Conservation (phyloP, 2,329 filamentous ascomycete genomes). For the Paramyrothecium sp. region DNA sequence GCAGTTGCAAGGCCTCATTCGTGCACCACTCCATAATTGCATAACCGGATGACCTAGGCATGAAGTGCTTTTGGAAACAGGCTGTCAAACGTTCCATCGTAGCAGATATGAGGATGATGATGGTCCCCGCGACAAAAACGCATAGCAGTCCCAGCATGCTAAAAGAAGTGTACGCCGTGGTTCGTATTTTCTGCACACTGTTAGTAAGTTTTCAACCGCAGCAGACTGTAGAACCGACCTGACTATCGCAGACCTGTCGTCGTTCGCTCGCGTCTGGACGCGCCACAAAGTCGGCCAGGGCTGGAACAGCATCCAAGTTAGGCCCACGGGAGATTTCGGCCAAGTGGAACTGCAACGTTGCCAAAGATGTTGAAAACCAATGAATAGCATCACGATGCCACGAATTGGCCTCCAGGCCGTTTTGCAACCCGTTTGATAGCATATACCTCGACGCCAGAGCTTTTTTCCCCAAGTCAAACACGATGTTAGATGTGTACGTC, state of each 20-base stretch:
- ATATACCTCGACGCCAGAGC: not conserved
- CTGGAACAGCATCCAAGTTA: not conserved
- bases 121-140: not conserved
- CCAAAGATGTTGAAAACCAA: not conserved
- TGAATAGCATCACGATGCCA: not conserved
- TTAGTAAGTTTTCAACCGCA: not conserved
- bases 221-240: not conserved
- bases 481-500: not conserved
- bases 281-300: not conserved
- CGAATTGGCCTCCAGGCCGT: not conserved
- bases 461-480: not conserved
- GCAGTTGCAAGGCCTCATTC: not conserved
- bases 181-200: not conserved
- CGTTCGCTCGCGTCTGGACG: not conserved
- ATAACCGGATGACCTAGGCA: not conserved
- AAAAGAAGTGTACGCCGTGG: not conserved
- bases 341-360: not conserved
- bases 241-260: not conserved
- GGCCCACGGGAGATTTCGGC: not conserved
- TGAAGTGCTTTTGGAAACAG: not conserved
- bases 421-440: not conserved
- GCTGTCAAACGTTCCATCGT: not conserved
- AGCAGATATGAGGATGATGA: not conserved
- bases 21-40: not conserved
- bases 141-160: not conserved